Percentiles rank a stretch among this genome's conserved stretches.
phyloP scores from a whole-genome alignment of 1,284 basidiomycete species.

The Xerocomus nothofagi region DNA sequence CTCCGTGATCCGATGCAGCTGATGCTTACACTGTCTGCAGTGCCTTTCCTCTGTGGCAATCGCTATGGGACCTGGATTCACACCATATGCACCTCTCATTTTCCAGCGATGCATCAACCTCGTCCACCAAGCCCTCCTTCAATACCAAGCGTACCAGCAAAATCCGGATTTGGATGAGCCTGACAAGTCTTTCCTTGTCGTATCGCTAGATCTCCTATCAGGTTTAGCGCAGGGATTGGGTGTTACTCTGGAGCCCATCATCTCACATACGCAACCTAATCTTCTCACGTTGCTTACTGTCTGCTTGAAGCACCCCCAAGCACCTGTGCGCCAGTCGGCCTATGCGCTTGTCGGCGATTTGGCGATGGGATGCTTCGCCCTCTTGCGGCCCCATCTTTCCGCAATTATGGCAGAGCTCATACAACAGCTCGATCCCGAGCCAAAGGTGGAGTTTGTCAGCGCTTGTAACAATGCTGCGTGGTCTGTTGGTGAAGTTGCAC shows the following conservation, averaged over 20 bases:
- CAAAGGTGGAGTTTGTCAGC: constrained; percentile 89
- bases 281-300: constrained; percentile 78
- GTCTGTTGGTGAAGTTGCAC: constrained; percentile 96
- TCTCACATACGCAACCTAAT: constrained; percentile 68
- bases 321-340: constrained; percentile 93
- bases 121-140: constrained; percentile 78
- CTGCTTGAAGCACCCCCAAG: constrained; percentile 92
- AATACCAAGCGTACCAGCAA: constrained; percentile 82
- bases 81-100: constrained; percentile 87
- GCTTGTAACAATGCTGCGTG: constrained; percentile 99
- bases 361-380: constrained; percentile 91
- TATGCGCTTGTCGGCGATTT: constrained; percentile 97
- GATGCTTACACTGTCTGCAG: constrained; percentile 43
- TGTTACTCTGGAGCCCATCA: constrained; percentile 70
- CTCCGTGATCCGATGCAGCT: neutral
- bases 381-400: constrained; percentile 84
- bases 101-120: constrained; percentile 91
- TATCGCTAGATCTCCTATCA: constrained; percentile 93
- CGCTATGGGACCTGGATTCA: constrained; percentile 91
- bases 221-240: constrained; percentile 95
- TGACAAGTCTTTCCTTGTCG: constrained; percentile 95
- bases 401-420: constrained; percentile 91
- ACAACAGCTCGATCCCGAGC: constrained; percentile 87
- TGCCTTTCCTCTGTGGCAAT: constrained; percentile 98
- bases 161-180: constrained; percentile 90